Percentiles rank a stretch among this genome's conserved stretches.
These are phyloP conservation scores for Tilletiaria anomala DNA, from an alignment of 1,284 basidiomycete genomes.

Conservation along the genomic window DNA sequence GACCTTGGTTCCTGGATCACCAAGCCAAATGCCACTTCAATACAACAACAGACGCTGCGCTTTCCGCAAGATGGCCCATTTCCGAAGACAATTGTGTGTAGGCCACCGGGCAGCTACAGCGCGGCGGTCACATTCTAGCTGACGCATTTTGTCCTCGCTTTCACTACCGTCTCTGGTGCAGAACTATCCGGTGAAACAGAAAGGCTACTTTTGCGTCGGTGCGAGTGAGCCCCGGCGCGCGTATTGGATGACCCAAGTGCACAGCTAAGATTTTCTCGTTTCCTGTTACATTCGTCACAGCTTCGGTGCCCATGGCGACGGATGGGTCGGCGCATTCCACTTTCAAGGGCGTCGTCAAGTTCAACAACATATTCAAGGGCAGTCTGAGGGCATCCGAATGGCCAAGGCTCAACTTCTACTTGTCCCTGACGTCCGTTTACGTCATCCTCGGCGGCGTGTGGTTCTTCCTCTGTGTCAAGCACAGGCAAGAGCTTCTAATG, in stretches of 20 bases:
- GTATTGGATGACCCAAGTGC: conserved; percentile 1
- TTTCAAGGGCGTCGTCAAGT: conserved; percentile 67
- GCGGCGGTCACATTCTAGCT: too few relatives aligned
- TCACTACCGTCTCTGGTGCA: neutral
- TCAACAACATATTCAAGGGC: conserved; percentile 77
- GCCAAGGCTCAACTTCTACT: conserved; percentile 95
- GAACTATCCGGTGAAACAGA: conserved; percentile 62
- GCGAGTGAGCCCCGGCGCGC: conserved; percentile 36
- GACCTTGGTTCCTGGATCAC: conserved; percentile 30
- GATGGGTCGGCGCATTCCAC: conserved; percentile 48
- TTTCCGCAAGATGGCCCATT: too few relatives aligned
- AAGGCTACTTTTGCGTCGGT: conserved; percentile 92
- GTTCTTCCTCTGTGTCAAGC: conserved; percentile 69
- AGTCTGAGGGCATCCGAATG: conserved; percentile 84
- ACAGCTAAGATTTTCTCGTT: neutral
- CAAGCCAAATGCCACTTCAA: conserved; percentile 3
- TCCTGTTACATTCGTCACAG: conserved; percentile 1
- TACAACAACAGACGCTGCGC: neutral
- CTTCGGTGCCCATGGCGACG: conserved; percentile 48
- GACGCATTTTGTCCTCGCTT: neutral
- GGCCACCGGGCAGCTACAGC: too few relatives aligned
- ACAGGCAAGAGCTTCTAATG: conserved; percentile 52
- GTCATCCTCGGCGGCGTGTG: conserved; percentile 55
- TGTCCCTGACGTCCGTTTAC: conserved; percentile 66
- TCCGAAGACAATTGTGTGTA: too few relatives aligned